Evolutionary conservation across 768 basidiomycete genomes (phyloP), one percentile per base, ranked within the genome.

Genomic region (Suillus hirtellus): DNA sequence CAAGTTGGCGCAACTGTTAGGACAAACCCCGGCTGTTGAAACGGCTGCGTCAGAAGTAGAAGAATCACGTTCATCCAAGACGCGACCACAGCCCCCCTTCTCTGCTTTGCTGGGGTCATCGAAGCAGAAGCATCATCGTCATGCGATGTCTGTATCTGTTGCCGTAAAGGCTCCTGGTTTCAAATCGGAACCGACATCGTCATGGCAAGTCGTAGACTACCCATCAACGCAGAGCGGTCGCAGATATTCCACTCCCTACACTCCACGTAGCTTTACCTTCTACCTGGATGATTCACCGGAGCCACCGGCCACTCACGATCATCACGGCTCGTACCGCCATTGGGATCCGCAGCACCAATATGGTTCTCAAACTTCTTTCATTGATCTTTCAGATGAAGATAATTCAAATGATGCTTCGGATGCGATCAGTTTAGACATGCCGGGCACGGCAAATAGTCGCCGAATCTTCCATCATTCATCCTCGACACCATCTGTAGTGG

Each of bases 1-100:
- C 69, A 95, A 95, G 74, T 83, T 94, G 55, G 81, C 89, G n/a
- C 87, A 88, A 65, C 77, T 94, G n/a, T 88, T 94, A 61, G 92
- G 92, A 47, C 81, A 86, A 73, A 85, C 81, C 3, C 90, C 89
- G 3, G 81, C 77, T 6, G 76, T 79, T 4, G 82, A 83, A 11
- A 76, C 73, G 7, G 65, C 73, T 1, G 14, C 49, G 1, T 35
- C 73, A 66, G 62, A 74, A 14, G 5, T 21, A 3, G 66, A 80
- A 70, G 69, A 76, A 72, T 56, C 54, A 6, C 68, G 69, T 11
- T 4, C 21, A 27, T 60, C 58, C 8, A 76, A 66, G 37, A 76
- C 66, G 43, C 61, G 65, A 35, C 69, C 70, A 24, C 58, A 74
- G 14, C 67, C 70, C 21, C 64, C 73, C 34, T 60, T 77, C 40